Base-by-base conservation (phyloP, 768 basidiomycete species). In the Rhizopogon sp. region DNA sequence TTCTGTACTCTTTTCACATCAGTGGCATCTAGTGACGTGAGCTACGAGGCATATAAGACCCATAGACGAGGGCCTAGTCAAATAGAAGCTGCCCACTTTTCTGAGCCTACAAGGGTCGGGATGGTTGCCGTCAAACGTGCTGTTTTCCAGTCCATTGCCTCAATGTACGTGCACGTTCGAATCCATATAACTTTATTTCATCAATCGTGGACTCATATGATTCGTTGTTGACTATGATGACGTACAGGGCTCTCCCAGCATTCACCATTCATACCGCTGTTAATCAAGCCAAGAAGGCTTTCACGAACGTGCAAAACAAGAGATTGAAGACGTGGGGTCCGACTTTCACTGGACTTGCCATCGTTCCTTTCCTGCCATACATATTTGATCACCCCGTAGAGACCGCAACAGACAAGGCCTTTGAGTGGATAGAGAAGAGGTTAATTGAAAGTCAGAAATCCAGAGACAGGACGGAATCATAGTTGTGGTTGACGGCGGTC, bases 261-360 rank as follows among this genome's bases (percentile, higher is more conserved):
- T 78, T 93, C 55, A 93, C 90, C 1, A 92, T 93, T 53, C 90
- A 93, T 66, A 88, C 87, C 1, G 81, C 87, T 5, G 90, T 93
- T 44, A 81, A 79, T 29, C 85, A 90, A 63, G 79, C 88, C 2
- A 84, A 83, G 63, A 84, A 82, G 55, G 80, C 81, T 2, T 88
- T 90, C 65, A 74, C 69, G 43, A 82, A 82, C 54, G 76, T 75
- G 33, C 70, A 79, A 54, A 88, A 79, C 62, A 76, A 77, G 8
- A 77, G 79, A 41, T 58, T 89, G 31, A 84, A 80, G 65, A 68
- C 76, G 0, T 91, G 88, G 89, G 89, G 88, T 39, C 89, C 88
- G 3, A 91, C 88, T 0, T 56, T 79, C 39, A 87, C 86, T 9
- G 89, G 89, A 35, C 70, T 91, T 16, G 83, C 87, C 0, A 78